Conservation (phyloP, 148 eudicot genomes). For the Rhododendron simsii region DNA sequence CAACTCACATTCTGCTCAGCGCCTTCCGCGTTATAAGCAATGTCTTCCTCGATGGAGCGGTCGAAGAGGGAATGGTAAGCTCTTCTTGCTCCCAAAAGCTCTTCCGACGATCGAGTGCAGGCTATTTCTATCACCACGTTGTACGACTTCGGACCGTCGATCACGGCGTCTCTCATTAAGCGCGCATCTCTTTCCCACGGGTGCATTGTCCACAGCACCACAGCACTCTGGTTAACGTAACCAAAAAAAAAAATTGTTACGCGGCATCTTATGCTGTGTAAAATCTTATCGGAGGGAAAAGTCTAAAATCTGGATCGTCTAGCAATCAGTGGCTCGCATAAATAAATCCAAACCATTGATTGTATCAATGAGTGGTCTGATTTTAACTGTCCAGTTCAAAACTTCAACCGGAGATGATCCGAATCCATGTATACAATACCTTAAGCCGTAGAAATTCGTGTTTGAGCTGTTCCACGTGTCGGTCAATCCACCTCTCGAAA, state of each 20-base stretch:
- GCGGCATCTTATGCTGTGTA: background rate
- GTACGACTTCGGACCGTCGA: slow-evolving; percentile 40
- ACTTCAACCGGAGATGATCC: background rate
- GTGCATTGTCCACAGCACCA: slow-evolving; percentile 5
- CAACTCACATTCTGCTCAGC: slow-evolving; percentile 51
- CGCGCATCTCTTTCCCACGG: slow-evolving; percentile 71
- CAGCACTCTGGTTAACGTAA: background rate
- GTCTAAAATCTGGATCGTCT: too few species aligned
- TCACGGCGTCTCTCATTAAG: slow-evolving; percentile 50
- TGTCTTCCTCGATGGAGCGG: slow-evolving; percentile 79
- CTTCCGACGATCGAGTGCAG: slow-evolving; percentile 71
- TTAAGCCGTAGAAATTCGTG: slow-evolving; percentile 14
- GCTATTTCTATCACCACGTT: slow-evolving; percentile 59
- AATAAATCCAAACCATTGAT: background rate
- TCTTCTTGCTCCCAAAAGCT: slow-evolving; percentile 62
- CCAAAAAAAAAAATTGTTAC: background rate
- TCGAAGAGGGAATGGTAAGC: slow-evolving; percentile 81
- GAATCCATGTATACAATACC: background rate
- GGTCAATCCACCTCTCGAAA: background rate
- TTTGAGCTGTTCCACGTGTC: background rate
- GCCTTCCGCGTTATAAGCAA: slow-evolving; percentile 35
- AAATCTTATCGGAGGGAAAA: background rate
- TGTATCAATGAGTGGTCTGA: background rate
- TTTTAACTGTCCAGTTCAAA: too few species aligned
- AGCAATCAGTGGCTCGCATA: too few species aligned